Evolutionary conservation across 768 basidiomycete species (phyloP).

Genomic region (Russula olivacea): DNA sequence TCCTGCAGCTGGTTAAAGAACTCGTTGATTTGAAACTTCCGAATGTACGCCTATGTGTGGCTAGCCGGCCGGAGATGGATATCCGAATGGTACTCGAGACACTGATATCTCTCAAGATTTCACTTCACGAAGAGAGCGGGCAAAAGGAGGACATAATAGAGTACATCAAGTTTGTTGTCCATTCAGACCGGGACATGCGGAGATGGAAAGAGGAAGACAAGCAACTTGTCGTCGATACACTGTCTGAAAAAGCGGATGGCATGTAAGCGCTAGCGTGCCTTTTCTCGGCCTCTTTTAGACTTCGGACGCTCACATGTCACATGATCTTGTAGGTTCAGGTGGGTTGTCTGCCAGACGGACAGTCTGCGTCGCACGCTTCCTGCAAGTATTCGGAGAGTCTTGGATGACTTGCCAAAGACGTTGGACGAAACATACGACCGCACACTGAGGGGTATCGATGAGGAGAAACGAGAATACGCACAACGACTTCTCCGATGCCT

Average conservation of each 20-base stretch:
- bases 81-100: background rate
- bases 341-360: background rate
- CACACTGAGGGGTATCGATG: background rate
- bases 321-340: background rate
- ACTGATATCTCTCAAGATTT: background rate
- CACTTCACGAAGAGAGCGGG: constrained; percentile 1
- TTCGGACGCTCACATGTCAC: background rate
- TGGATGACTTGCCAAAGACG: background rate
- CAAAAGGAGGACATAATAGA: background rate
- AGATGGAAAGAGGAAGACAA: constrained; percentile 2
- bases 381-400: background rate
- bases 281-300: background rate
- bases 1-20: background rate
- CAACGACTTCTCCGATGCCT: background rate
- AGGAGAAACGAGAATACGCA: background rate
- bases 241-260: constrained; percentile 3
- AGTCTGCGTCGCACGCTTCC: background rate
- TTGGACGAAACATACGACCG: background rate
- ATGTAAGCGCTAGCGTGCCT: background rate
- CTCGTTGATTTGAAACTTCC: background rate
- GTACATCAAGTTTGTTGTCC: background rate
- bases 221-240: background rate
- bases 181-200: constrained; percentile 1
- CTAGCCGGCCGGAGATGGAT: constrained; percentile 9
- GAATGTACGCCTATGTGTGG: background rate